Base-by-base conservation (phyloP, 768 basidiomycete species). In the Suillus americanus region DNA sequence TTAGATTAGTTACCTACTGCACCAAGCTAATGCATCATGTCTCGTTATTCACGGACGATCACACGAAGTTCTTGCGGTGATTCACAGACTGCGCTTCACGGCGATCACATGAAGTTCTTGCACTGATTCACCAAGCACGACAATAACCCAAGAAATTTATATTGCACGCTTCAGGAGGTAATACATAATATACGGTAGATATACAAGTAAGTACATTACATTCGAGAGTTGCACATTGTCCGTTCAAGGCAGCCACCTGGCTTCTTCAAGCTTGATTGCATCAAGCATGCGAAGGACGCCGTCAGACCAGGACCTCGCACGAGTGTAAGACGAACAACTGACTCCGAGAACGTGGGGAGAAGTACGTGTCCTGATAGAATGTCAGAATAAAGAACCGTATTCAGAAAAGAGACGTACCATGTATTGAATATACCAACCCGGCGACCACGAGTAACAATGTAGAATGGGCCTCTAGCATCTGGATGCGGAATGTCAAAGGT, bases 371-470 rank as follows among this genome's bases (percentile, higher is more conserved):
- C 62, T 62, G 51, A 16, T 0, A 13, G 0, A 41, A 7, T 30
- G 38, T 25, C 0, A 25, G 38, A 60, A 0, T 9, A 25, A 25
- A 3, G 3, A 43, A 14, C 14, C 3, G 69, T 43, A 45, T 2
- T n/a, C 20, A 45, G 9, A 45, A 45, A 45, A n/a, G 43, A 45
- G 62, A 54, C 41, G 8, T 18, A 63, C 55, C 62, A 63, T 40
- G 33, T 6, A 6, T 12, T 20, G 3, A 63, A 63, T 2, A 63
- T 9, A 7, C 62, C 62, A 10, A 63, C 25, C 62, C 38, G 35
- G 14, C 54, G 33, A 8, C 62, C 62, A 20, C 54, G 23, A 3
- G 62, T 63, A 14, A 63, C 55, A 5, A 63, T 10, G 41, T 63
- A 63, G 23, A 56, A 63, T 23, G 62, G 62, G 40, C 60, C 41